Evolutionary conservation across 805 yeast species (phyloP).

Genomic region (Candida multigemmis): DNA sequence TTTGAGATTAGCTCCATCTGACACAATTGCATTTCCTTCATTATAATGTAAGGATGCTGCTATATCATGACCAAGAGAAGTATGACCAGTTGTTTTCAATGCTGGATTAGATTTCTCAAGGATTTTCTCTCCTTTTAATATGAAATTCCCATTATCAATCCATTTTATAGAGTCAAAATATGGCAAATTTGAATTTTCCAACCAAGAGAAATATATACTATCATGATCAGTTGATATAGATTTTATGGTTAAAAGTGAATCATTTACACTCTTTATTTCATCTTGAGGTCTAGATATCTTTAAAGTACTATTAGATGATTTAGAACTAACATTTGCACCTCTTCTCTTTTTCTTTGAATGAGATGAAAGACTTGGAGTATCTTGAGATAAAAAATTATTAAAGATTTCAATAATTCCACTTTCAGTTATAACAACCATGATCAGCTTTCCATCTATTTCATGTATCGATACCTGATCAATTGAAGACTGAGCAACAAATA

Average conservation of each 20-base stretch:
- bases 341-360: conserved; percentile 32
- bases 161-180: conserved; percentile 48
- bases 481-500: conserved; percentile 64
- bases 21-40: conserved; percentile 52
- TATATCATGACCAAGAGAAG: conserved; percentile 40
- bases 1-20: conserved; percentile 55
- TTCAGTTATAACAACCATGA: conserved; percentile 57
- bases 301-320: conserved; percentile 38
- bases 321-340: conserved; percentile 37
- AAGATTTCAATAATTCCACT: conserved; percentile 70
- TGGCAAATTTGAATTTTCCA: conserved; percentile 51
- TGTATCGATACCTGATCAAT: conserved; percentile 37
- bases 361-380: conserved; percentile 6
- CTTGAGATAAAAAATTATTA: conserved; percentile 40
- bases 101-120: conserved; percentile 32
- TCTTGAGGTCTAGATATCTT: conserved; percentile 38
- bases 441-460: conserved; percentile 15
- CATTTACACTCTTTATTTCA: conserved; percentile 21
- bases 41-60: conserved; percentile 47
- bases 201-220: conserved; percentile 43
- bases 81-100: conserved; percentile 32
- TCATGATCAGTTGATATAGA: conserved; percentile 22
- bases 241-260: conserved; percentile 17
- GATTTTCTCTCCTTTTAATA: conserved; percentile 12
- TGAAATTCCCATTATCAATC: conserved; percentile 20